Conservation (phyloP, 2,329 filamentous ascomycete species). For the Sclerotinia sclerotiorum region DNA sequence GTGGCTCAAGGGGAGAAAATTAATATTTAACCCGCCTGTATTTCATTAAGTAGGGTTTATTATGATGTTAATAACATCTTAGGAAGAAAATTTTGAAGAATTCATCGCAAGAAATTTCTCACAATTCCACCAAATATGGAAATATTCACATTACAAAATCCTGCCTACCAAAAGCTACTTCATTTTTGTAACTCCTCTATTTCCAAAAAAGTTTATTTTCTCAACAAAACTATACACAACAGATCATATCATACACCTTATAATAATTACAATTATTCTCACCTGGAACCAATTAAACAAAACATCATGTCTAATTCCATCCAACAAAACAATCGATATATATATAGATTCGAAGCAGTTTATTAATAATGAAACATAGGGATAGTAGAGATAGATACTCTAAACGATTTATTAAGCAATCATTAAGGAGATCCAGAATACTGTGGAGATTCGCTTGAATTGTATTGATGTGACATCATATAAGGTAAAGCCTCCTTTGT, state of each 20-base stretch:
- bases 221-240: background rate
- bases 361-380: too few relatives aligned
- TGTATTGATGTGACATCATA: background rate
- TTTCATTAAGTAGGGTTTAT: background rate
- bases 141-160: background rate
- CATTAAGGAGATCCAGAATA: background rate
- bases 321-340: background rate
- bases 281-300: too few relatives aligned
- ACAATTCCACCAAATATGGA: background rate
- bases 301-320: background rate
- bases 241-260: accelerated
- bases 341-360: too few relatives aligned
- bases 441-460: background rate
- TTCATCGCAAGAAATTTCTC: background rate
- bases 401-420: background rate
- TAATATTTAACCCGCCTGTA: background rate
- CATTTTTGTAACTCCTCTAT: too few relatives aligned
- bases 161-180: too few relatives aligned
- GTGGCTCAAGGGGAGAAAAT: background rate
- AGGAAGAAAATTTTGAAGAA: background rate
- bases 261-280: too few relatives aligned
- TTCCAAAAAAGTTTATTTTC: background rate
- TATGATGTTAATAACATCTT: background rate
- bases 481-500: background rate
- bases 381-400: background rate